These are phyloP conservation scores for Ceratocystis variospora DNA, from an alignment of 2,329 filamentous ascomycete species.

Conservation along the genomic window DNA sequence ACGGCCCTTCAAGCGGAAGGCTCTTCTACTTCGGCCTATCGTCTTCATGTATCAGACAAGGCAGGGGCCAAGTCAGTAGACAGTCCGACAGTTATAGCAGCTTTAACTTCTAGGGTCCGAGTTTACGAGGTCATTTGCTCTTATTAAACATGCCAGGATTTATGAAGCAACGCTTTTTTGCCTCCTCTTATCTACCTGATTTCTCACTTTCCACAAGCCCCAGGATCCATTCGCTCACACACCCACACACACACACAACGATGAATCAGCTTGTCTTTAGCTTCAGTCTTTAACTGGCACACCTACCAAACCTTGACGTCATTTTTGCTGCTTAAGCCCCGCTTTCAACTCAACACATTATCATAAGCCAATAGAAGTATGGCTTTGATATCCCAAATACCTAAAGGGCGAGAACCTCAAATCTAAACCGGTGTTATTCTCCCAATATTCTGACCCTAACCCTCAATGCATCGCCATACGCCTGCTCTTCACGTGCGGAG, in stretches of 20 bases:
- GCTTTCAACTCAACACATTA: neutral
- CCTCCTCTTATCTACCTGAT: neutral
- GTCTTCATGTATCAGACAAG: neutral
- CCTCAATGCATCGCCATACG: neutral
- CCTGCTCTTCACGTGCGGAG: neutral
- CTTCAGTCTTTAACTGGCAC: neutral
- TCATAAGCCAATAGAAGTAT: neutral
- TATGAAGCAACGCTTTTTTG: neutral
- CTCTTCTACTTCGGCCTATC: neutral
- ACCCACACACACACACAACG: too few species aligned
- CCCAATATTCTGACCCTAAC: neutral
- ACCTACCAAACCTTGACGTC: neutral
- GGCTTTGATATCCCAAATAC: too few species aligned
- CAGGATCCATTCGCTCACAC: too few species aligned
- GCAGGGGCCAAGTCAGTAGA: neutral
- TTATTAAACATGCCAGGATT: neutral
- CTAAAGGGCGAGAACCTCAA: too few species aligned
- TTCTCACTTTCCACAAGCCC: too few species aligned
- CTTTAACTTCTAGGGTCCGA: neutral
- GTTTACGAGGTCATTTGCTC: neutral
- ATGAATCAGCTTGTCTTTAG: too few species aligned
- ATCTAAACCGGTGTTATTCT: too few species aligned
- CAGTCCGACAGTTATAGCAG: neutral
- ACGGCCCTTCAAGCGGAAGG: neutral
- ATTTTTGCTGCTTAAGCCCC: neutral